Evolutionary conservation across 495 filamentous ascomycete species (phyloP).

Genomic region (Trichoderma reesei): DNA sequence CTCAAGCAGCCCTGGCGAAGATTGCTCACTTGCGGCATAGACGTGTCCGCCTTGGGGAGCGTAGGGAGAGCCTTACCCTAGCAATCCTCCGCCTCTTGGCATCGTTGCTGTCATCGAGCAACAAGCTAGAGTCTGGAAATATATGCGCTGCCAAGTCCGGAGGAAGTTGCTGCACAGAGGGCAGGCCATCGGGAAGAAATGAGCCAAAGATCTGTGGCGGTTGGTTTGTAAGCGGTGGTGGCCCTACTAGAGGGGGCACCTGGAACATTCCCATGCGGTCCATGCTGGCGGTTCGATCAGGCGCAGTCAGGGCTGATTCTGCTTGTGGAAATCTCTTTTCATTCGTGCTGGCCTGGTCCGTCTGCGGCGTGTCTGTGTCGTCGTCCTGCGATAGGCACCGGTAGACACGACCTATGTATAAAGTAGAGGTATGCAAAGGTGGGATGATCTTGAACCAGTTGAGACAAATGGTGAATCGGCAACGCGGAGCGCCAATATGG

Average conservation of each 20-base stretch:
- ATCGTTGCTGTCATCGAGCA: constrained; percentile 64
- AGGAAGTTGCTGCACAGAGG: constrained; percentile 35
- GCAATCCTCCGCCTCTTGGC: constrained; percentile 90
- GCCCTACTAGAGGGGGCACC: constrained; percentile 38
- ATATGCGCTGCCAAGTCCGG: constrained; percentile 49
- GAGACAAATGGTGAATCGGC: no score
- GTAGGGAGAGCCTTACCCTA: constrained; percentile 44
- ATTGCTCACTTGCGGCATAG: background rate
- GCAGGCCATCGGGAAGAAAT: constrained; percentile 51
- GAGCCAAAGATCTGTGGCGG: constrained; percentile 63
- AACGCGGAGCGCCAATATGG: no score
- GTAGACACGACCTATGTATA: background rate
- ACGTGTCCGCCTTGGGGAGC: background rate
- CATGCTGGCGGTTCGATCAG: constrained; percentile 23
- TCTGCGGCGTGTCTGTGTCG: background rate
- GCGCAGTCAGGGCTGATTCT: background rate
- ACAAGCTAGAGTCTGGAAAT: constrained; percentile 45
- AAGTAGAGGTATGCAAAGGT: no score
- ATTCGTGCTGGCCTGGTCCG: background rate
- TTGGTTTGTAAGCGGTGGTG: constrained; percentile 51
- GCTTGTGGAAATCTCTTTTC: background rate
- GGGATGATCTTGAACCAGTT: no score
- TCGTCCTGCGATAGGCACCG: background rate
- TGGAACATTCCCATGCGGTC: constrained; percentile 37
- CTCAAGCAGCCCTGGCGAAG: background rate